These are phyloP conservation scores for Pythium insidiosum DNA, from an alignment of 352 stramenopile genomes.

Conservation along the genomic window DNA sequence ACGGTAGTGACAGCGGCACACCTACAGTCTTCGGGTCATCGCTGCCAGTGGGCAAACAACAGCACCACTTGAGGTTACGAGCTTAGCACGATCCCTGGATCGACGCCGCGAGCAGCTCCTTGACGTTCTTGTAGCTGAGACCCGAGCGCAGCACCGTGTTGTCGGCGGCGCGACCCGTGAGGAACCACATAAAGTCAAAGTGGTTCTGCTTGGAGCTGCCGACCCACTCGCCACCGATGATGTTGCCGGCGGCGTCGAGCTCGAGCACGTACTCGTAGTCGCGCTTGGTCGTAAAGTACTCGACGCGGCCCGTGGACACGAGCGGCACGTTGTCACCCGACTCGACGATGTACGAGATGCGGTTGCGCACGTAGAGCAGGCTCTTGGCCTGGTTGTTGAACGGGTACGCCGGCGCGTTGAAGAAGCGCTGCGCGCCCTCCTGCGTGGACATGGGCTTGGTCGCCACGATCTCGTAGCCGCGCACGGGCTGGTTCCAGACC, in stretches of 20 bases:
- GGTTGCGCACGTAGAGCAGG: constrained; percentile 43
- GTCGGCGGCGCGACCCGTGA: background rate
- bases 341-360: constrained; percentile 57
- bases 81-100: constrained; percentile 3
- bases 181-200: constrained; percentile 12
- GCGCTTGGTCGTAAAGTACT: constrained; percentile 39
- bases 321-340: constrained; percentile 40
- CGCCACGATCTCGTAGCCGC: background rate
- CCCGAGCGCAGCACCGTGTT: constrained; percentile 1
- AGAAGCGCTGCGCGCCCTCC: background rate
- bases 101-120: constrained; percentile 7
- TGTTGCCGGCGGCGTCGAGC: constrained; percentile 7
- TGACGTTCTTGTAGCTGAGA: constrained; percentile 6
- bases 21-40: no score
- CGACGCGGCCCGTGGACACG: constrained; percentile 28
- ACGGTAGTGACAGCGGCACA: no score
- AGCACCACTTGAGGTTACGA: background rate
- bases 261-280: constrained; percentile 63
- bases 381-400: constrained; percentile 54
- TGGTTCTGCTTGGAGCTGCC: background rate
- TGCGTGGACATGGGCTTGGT: background rate
- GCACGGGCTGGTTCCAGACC: constrained; percentile 9
- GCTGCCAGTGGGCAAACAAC: no score
- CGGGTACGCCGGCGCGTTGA: constrained; percentile 20
- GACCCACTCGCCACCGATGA: constrained; percentile 14